Evolutionary conservation across 345 rosid species (phyloP).

Genomic region (Euphorbia pulcherrima): DNA sequence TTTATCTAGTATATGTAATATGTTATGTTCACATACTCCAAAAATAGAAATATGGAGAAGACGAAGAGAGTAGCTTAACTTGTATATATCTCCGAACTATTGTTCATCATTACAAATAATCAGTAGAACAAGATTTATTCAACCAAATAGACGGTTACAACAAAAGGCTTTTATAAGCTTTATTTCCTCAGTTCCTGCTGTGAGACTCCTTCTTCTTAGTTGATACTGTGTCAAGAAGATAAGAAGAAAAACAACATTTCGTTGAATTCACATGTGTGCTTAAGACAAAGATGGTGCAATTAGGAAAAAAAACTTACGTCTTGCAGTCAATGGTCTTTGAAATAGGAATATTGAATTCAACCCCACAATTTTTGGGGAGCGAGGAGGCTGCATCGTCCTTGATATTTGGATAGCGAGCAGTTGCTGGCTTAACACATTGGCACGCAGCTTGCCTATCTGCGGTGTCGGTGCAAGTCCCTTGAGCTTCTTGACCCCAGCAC

Average conservation of each 20-base stretch:
- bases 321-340: constrained; percentile 8
- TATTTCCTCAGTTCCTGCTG: constrained; percentile 1
- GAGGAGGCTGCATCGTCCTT: constrained; percentile 14
- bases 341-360: constrained; percentile 4
- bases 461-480: constrained; percentile 6
- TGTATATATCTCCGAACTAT: neutral
- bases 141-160: neutral
- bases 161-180: neutral
- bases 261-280: neutral
- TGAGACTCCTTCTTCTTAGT: neutral
- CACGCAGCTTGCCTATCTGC: constrained; percentile 14
- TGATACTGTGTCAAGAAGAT: neutral
- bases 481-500: constrained; percentile 13
- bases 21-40: neutral
- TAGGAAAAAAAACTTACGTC: neutral
- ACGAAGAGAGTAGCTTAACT: neutral
- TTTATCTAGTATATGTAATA: neutral
- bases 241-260: neutral
- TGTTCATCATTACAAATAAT: neutral
- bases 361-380: constrained; percentile 9
- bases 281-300: neutral
- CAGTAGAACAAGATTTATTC: neutral
- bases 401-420: neutral
- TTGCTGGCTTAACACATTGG: constrained; percentile 6
- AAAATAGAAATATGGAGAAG: neutral